These are phyloP conservation scores for Kodamaea nitidulidarum DNA, from an alignment of 805 yeast genomes.

Conservation along the genomic window DNA sequence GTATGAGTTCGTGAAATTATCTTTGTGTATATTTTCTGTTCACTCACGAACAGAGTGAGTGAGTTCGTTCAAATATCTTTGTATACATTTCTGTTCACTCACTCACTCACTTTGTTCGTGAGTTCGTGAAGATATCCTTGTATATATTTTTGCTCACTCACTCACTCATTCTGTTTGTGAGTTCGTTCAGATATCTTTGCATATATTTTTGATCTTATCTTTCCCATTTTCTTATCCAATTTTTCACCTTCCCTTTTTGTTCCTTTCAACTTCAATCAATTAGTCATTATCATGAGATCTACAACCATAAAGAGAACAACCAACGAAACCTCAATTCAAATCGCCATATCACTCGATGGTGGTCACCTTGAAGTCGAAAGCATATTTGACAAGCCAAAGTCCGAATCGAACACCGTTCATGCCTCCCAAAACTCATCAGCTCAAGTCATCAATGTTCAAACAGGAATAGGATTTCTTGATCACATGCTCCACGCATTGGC, in stretches of 20 bases:
- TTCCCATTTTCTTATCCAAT: background rate
- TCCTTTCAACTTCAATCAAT: background rate
- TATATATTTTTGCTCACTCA: too few species aligned
- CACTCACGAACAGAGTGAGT: too few species aligned
- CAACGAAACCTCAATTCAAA: constrained; percentile 90
- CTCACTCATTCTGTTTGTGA: too few species aligned
- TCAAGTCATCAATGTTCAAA: constrained; percentile 75
- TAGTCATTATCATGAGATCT: constrained; percentile 12
- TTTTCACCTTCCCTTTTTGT: background rate
- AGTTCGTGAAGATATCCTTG: too few species aligned
- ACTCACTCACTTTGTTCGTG: too few species aligned
- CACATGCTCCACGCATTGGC: constrained; percentile 98
- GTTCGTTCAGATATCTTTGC: too few species aligned
- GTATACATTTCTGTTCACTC: too few species aligned
- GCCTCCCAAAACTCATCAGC: constrained; percentile 68
- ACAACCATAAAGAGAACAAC: constrained; percentile 67
- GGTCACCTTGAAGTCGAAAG: constrained; percentile 68
- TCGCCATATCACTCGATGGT: constrained; percentile 80
- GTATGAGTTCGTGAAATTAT: too few species aligned
- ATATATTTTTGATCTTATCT: background rate
- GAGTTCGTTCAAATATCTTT: too few species aligned
- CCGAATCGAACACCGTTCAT: constrained; percentile 30
- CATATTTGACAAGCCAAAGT: constrained; percentile 37
- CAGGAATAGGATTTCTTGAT: constrained; percentile 94
- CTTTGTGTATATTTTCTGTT: too few species aligned